Conservation (phyloP, 2,329 filamentous ascomycete genomes). For the Claviceps paspali region DNA sequence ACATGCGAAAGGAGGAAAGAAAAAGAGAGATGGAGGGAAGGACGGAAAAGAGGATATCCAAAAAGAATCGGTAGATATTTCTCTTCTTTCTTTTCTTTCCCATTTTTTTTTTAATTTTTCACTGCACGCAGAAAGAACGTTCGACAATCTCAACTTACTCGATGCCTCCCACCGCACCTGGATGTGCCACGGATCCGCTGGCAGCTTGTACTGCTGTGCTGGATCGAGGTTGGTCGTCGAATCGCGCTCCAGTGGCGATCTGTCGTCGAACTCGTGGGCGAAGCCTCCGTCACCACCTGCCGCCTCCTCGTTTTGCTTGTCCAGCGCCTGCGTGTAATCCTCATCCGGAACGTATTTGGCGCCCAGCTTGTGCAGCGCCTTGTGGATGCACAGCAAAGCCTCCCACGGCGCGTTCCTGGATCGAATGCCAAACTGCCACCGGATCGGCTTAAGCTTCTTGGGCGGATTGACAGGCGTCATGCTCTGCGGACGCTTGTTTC, state of each 20-base stretch:
- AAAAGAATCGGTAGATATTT: too few species aligned
- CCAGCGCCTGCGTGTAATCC: constrained; percentile 33
- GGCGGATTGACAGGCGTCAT: constrained; percentile 47
- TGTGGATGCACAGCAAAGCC: constrained; percentile 88
- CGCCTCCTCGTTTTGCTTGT: constrained; percentile 21
- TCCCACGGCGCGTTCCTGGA: constrained; percentile 90
- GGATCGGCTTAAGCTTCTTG: constrained; percentile 65
- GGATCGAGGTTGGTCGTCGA: constrained; percentile 32
- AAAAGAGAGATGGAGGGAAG: too few species aligned
- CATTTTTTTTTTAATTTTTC: too few species aligned
- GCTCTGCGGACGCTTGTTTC: constrained; percentile 40
- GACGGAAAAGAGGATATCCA: too few species aligned
- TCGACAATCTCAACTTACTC: constrained; percentile 38
- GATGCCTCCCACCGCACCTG: constrained; percentile 77
- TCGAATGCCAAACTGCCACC: constrained; percentile 96
- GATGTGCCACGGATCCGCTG: constrained; percentile 90
- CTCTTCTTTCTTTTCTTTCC: too few species aligned
- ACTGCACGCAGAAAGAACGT: too few species aligned
- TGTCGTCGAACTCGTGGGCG: constrained; percentile 21
- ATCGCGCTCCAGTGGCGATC: constrained; percentile 18
- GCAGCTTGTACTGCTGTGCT: constrained; percentile 59
- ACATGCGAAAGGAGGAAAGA: too few species aligned
- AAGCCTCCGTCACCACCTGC: constrained; percentile 26
- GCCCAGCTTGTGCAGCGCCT: constrained; percentile 73
- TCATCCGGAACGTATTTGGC: constrained; percentile 71